phyloP scores from a whole-genome alignment of 805 yeast species.

The Maudiozyma turicensis region DNA sequence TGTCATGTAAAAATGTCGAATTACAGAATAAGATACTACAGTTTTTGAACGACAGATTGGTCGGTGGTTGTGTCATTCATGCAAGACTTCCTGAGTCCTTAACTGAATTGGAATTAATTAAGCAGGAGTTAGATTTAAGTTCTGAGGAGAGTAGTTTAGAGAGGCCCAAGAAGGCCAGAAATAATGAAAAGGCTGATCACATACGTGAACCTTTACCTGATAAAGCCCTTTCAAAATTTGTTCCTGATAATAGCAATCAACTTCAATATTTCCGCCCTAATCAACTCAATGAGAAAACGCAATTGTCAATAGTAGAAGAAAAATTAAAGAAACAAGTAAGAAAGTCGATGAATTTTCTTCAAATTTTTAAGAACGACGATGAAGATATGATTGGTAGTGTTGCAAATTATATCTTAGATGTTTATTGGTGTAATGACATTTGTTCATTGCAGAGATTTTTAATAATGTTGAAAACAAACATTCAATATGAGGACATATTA shows the following conservation, averaged over 20 bases:
- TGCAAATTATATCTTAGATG: constrained; percentile 30
- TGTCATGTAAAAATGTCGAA: constrained; percentile 14
- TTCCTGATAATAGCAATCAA: too few relatives aligned
- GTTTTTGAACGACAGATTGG: constrained; percentile 17
- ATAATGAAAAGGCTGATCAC: neutral
- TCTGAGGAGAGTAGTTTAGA: neutral
- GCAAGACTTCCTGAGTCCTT: neutral
- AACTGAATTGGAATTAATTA: neutral
- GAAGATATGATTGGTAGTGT: constrained; percentile 26
- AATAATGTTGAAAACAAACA: constrained; percentile 12
- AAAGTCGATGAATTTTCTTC: constrained; percentile 27
- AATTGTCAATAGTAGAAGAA: constrained; percentile 8
- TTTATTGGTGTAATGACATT: constrained; percentile 29
- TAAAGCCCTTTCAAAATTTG: too few relatives aligned
- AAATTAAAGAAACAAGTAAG: constrained; percentile 24
- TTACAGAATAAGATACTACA: constrained; percentile 17
- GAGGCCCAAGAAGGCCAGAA: neutral
- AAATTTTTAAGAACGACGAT: constrained; percentile 27
- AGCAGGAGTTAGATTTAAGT: neutral
- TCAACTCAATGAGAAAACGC: neutral
- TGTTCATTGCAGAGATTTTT: constrained; percentile 15
- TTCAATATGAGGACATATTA: constrained; percentile 18
- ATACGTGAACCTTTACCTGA: too few relatives aligned
- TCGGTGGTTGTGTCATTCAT: constrained; percentile 21
- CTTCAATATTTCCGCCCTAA: too few relatives aligned